Base-by-base conservation (phyloP, 805 yeast species). In the Hanseniaspora lindneri region DNA sequence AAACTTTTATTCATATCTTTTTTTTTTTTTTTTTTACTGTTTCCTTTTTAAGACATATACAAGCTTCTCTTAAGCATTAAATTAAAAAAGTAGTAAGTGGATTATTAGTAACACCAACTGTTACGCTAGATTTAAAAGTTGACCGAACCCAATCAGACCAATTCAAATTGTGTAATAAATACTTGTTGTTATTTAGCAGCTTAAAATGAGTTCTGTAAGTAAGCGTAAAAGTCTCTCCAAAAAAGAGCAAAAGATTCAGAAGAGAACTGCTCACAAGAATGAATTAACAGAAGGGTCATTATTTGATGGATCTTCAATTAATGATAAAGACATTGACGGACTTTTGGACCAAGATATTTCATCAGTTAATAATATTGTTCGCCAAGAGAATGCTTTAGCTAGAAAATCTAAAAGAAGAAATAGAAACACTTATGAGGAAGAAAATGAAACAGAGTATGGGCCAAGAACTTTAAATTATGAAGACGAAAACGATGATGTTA, bases 381-480 rank as follows among this genome's bases (percentile, higher is more conserved):
- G 39, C 24, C 50, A 49, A 32, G 48, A 48, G 19, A 28, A 37
- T 35, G 44, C 46, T 16, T 9, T 28, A 2, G 19, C 32, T 4
- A 48, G 47, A 48, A 9, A 14, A 21, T 21, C 13, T 11, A 34
- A 20, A 37, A 40, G 51, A 9, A 51, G 53, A 17, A 51, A 53
- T 6, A 57, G 61, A 16, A 62, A 56, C 5, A 56, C 53, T 14
- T 67, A 72, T 50, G 77, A 80, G 81, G 85, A 79, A n/a, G 73
- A 80, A 50, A 80, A 75, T 51, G 94, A 84, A 56, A 83, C 79
- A 57, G 88, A 77, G 49, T 87, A 85, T 56, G 97, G 88, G 49
- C 94, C 96, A 1, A 73, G 97, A 61, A 57, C 62, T 2, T 64
- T 77, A 54, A 64, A 65, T 17, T 63, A 68, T 11, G 65, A 64